Conservation (phyloP, 345 rosid species). For the Brassica cretica region DNA sequence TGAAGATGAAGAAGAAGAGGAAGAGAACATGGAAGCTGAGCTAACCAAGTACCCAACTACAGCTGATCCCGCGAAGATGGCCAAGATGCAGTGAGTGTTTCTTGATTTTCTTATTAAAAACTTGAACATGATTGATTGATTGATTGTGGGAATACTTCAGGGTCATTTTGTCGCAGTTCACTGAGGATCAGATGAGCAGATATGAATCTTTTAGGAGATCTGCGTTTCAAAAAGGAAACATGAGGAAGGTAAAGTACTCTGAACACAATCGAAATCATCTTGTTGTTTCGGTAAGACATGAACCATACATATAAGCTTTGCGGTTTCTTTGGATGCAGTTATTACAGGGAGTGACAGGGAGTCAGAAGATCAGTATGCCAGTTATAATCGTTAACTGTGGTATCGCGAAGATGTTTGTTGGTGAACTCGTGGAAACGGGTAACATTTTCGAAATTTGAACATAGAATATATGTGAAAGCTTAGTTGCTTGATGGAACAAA, state of each 20-base stretch:
- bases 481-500: neutral
- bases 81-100: slow-evolving; percentile 76
- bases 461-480: neutral
- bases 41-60: slow-evolving; percentile 68
- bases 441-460: neutral
- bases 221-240: slow-evolving; percentile 88
- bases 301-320: neutral
- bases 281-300: neutral
- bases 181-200: slow-evolving; percentile 80
- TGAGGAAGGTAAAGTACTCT: slow-evolving; percentile 68
- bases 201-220: slow-evolving; percentile 95
- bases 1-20: slow-evolving; percentile 78
- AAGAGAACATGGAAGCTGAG: slow-evolving; percentile 89
- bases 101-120: neutral
- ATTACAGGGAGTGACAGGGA: slow-evolving; percentile 71
- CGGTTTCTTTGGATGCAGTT: slow-evolving; percentile 50
- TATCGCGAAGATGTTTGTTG: slow-evolving; percentile 98
- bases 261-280: neutral
- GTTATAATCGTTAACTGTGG: slow-evolving; percentile 88
- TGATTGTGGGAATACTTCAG: slow-evolving; percentile 39
- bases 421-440: slow-evolving; percentile 98
- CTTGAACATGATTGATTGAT: neutral
- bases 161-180: slow-evolving; percentile 76
- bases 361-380: slow-evolving; percentile 75
- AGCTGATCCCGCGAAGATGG: slow-evolving; percentile 81